Evolutionary conservation across 2,329 filamentous ascomycete species (phyloP), one percentile per base, ranked within the genome.

Genomic region (Orbilia ellipsospora): DNA sequence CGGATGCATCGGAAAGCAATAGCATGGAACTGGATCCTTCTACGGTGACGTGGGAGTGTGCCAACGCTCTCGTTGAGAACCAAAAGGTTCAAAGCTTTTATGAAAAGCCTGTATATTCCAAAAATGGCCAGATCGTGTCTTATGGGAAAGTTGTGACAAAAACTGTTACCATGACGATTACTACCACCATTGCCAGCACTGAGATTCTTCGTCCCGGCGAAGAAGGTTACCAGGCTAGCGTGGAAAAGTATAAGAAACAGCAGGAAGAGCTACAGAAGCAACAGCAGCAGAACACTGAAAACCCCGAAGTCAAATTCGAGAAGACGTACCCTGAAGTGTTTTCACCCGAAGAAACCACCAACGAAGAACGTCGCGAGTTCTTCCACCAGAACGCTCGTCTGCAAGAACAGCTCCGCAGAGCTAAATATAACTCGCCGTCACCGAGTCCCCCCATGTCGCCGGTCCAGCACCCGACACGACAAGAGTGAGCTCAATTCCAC

Each of bases 1-100:
- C 73, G 73, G 73, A 66, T 70, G 73, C 28, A 40, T 57, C 65
- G 42, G 66, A 63, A 70, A 66, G 64, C 66, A 70, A 69, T 70
- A 76, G 65, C 61, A 69, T 70, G 73, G 73, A 76, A 61, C 31
- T 70, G 65, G 65, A 76, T 23, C 66, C 73, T 40, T 69, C 73
- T 36, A 79, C 78, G 6, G 74, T 79, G 10, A 79, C 79, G 44
- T 80, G 79, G 79, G 79, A 80, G 52, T 79, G 78, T 28, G 78
- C 76, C 20, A 79, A 78, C n/a, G 76, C 78, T 16, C 69, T 80
- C 16, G 78, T 79, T 20, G 78, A 78, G 5, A 77, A 79, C 50
- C 78, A 79, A 51, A 79, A 79, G 54, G 77, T 80, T 36, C 78
- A 79, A 28, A 77, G 68, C 40, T 77, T 77, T 2, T 80, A 77